A percentile compares a stretch with the other conserved stretches of the same genome.
phyloP scores from a whole-genome alignment of 2,329 filamentous ascomycete genomes.

The Penicillium sumatraense region DNA sequence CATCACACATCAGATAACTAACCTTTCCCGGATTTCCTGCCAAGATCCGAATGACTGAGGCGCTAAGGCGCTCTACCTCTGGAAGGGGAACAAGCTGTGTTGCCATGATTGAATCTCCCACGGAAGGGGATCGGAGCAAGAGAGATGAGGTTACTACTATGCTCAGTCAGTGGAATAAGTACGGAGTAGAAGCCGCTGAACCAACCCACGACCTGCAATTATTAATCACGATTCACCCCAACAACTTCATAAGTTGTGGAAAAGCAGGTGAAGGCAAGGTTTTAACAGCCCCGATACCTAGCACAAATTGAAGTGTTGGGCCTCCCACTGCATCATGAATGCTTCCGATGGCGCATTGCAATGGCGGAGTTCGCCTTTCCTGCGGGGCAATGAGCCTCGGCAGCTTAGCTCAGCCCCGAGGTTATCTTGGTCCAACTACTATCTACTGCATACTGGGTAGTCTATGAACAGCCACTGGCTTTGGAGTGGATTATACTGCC shows the following conservation, averaged over 20 bases:
- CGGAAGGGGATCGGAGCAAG: background rate
- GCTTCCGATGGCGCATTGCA: background rate
- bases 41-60: conserved; percentile 79
- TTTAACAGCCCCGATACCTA: background rate
- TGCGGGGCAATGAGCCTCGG: conserved; percentile 19
- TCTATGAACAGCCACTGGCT: too few relatives aligned
- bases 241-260: background rate
- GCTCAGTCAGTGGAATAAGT: too few relatives aligned
- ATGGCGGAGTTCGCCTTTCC: conserved; percentile 6
- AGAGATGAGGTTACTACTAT: background rate
- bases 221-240: conserved; percentile 3
- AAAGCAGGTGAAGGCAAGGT: background rate
- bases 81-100: conserved; percentile 67
- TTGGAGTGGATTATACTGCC: too few relatives aligned
- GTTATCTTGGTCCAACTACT: too few relatives aligned
- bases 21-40: conserved; percentile 90
- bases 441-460: too few relatives aligned
- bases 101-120: conserved; percentile 57
- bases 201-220: background rate
- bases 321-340: background rate
- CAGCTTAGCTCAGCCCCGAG: conserved; percentile 26
- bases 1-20: conserved; percentile 21
- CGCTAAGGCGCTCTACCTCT: conserved; percentile 76
- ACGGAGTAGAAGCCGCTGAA: background rate
- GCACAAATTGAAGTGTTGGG: background rate